These are phyloP conservation scores for Schwanniomyces sp. DNA, from an alignment of 805 yeast genomes.

Conservation along the genomic window DNA sequence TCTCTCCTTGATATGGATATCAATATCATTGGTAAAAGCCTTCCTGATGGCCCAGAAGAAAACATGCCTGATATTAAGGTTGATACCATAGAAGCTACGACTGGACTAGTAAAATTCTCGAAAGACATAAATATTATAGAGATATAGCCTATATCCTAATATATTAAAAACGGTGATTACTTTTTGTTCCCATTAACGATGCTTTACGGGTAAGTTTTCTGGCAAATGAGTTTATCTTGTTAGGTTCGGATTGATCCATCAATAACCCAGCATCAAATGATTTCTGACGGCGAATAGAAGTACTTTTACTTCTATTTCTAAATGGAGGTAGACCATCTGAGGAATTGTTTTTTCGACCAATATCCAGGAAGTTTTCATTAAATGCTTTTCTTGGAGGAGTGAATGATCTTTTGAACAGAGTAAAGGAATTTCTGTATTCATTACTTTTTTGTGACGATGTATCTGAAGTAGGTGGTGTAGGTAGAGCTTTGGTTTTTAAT, in stretches of 20 bases:
- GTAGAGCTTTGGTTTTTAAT: constrained; percentile 22
- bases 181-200: constrained; percentile 24
- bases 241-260: constrained; percentile 5
- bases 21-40: constrained; percentile 39
- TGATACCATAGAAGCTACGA: constrained; percentile 66
- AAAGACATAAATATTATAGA: constrained; percentile 48
- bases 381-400: not conserved
- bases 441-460: not conserved
- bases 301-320: constrained; percentile 9
- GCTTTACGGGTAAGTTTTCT: constrained; percentile 35
- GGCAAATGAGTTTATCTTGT: constrained; percentile 26
- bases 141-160: constrained; percentile 6
- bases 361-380: not conserved
- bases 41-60: constrained; percentile 72
- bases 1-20: constrained; percentile 55
- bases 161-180: constrained; percentile 4
- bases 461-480: constrained; percentile 6
- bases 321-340: constrained; percentile 6
- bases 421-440: not conserved
- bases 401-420: not conserved
- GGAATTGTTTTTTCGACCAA: not conserved
- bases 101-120: constrained; percentile 58
- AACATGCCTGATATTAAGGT: constrained; percentile 67
- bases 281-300: constrained; percentile 13
- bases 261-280: constrained; percentile 22